A percentile compares a stretch with the other conserved stretches of the same genome.
These are phyloP conservation scores for Aspergillus quadrilineatus DNA, from an alignment of 2,329 filamentous ascomycete genomes.

Conservation along the genomic window DNA sequence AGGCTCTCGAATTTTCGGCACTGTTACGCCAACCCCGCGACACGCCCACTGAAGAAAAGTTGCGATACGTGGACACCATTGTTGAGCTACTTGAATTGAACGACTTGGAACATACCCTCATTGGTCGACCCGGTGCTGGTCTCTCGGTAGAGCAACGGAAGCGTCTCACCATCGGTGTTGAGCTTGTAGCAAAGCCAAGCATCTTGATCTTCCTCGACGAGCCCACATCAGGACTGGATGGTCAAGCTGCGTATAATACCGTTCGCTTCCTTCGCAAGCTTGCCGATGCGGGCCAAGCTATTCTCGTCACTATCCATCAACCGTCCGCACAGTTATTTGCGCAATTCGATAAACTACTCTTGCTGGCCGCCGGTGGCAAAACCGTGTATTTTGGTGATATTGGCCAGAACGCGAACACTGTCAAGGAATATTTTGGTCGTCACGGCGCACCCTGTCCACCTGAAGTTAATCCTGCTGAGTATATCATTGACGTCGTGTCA, in stretches of 20 bases:
- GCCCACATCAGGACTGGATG: constrained; percentile 67
- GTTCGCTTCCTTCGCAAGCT: constrained; percentile 66
- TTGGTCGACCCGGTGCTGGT: constrained; percentile 46
- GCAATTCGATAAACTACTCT: constrained; percentile 68
- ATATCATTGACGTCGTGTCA: constrained; percentile 52
- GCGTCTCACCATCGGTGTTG: constrained; percentile 69
- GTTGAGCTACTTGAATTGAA: constrained; percentile 63
- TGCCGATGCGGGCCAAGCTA: constrained; percentile 63
- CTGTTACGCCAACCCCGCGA: constrained; percentile 58
- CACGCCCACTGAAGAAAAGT: constrained; percentile 58
- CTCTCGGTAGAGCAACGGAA: constrained; percentile 66
- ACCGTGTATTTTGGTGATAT: constrained; percentile 69
- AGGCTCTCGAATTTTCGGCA: constrained; percentile 66
- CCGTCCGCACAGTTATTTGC: constrained; percentile 66
- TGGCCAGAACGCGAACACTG: constrained; percentile 62
- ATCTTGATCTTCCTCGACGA: constrained; percentile 70
- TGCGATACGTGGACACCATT: constrained; percentile 64
- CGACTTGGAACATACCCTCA: constrained; percentile 63
- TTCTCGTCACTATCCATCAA: constrained; percentile 70
- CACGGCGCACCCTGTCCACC: constrained; percentile 64
- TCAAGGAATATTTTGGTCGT: constrained; percentile 66
- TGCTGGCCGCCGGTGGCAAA: constrained; percentile 65
- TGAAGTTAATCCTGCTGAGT: constrained; percentile 61
- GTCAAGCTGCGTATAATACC: constrained; percentile 65
- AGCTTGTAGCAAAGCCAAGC: constrained; percentile 66